Conservation (phyloP, 805 yeast genomes). For the Maudiozyma pseudohumilis region DNA sequence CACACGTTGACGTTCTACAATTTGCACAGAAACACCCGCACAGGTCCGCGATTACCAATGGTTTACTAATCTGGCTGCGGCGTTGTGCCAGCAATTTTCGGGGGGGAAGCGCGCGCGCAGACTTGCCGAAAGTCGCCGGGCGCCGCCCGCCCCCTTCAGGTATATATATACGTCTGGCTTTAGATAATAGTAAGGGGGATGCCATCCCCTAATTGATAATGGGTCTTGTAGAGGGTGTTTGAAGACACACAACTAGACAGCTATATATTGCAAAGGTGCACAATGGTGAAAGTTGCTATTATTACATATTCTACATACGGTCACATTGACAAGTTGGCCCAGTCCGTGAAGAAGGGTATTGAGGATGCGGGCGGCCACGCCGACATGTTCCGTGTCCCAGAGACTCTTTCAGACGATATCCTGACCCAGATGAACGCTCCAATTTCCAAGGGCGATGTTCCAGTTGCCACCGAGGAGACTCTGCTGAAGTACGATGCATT, state of each 20-base stretch:
- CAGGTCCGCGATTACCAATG: neutral
- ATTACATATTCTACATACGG: constrained; percentile 71
- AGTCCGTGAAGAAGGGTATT: constrained; percentile 58
- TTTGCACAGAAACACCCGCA: too few relatives aligned
- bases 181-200: too few relatives aligned
- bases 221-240: too few relatives aligned
- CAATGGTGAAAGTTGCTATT: constrained; percentile 36
- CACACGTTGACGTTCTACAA: too few relatives aligned
- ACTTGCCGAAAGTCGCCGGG: too few relatives aligned
- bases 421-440: constrained; percentile 53
- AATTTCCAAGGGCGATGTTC: constrained; percentile 43
- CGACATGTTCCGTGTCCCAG: constrained; percentile 65
- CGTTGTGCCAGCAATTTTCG: neutral
- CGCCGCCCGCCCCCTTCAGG: too few relatives aligned
- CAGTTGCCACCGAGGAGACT: constrained; percentile 48
- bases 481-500: constrained; percentile 61
- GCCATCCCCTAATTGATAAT: too few relatives aligned
- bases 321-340: constrained; percentile 63
- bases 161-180: too few relatives aligned
- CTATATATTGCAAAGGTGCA: neutral
- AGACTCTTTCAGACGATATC: constrained; percentile 58
- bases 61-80: neutral
- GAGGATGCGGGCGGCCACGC: constrained; percentile 62
- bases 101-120: neutral
- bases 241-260: neutral